Evolutionary conservation across 2,329 filamentous ascomycete species (phyloP).

Genomic region (Clarireedia homoeocarpa): DNA sequence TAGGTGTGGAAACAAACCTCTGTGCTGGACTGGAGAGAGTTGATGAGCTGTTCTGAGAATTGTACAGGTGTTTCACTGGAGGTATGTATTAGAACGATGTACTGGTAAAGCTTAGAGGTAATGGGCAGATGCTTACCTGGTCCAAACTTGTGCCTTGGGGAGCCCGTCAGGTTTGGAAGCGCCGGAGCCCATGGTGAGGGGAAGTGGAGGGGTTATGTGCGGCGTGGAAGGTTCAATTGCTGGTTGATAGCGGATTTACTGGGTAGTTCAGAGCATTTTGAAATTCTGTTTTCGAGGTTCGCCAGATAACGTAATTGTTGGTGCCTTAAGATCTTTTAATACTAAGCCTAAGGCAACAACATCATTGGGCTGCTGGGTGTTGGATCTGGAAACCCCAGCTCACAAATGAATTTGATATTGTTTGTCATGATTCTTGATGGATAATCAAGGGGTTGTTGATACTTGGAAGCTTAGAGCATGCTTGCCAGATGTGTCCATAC

Average conservation of each 20-base stretch:
- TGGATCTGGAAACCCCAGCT: background rate
- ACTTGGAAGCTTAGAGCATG: too few species aligned
- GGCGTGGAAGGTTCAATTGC: constrained; percentile 1
- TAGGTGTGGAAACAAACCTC: constrained; percentile 53
- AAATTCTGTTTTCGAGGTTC: constrained; percentile 15
- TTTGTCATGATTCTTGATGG: too few species aligned
- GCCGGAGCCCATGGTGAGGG: constrained; percentile 26
- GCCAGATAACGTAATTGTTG: background rate
- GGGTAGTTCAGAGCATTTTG: constrained; percentile 7
- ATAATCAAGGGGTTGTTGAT: too few species aligned
- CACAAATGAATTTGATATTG: too few species aligned
- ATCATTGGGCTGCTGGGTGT: background rate
- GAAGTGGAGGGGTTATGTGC: constrained; percentile 6
- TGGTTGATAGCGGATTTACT: background rate
- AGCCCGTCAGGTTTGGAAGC: constrained; percentile 24
- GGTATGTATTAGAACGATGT: constrained; percentile 8
- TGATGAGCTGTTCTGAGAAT: constrained; percentile 75
- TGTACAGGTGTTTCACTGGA: constrained; percentile 53
- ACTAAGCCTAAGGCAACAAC: background rate
- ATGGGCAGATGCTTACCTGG: constrained; percentile 15
- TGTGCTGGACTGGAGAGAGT: constrained; percentile 73
- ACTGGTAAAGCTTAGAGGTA: too few species aligned
- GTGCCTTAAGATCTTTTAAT: background rate
- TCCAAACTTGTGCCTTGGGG: constrained; percentile 26
- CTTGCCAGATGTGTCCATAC: too few species aligned